Evolutionary conservation across 73 alveolate species (phyloP).

Genomic region (Tetrahymena elliotti): DNA sequence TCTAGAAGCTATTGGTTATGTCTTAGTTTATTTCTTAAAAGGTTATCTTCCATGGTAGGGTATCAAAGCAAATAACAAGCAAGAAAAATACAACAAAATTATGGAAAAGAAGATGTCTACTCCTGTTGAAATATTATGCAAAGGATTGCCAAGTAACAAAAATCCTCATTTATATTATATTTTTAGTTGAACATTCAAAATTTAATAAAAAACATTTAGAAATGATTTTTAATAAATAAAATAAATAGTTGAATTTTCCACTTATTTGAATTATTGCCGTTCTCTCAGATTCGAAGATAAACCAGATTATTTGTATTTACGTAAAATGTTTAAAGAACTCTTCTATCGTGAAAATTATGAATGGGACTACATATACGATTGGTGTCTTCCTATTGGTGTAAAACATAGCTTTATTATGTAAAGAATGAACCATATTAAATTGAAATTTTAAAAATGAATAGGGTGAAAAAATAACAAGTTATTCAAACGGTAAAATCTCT

Average conservation of each 20-base stretch:
- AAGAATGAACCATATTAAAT: not conserved
- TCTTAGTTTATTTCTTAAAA: slow-evolving; percentile 45
- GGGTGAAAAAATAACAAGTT: slow-evolving; percentile 21
- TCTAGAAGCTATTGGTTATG: slow-evolving; percentile 64
- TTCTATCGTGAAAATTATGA: slow-evolving; percentile 49
- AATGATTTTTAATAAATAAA: too few species aligned
- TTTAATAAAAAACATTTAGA: too few species aligned
- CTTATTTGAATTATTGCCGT: slow-evolving; percentile 50
- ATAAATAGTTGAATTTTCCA: slow-evolving; percentile 62
- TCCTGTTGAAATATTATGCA: slow-evolving; percentile 56
- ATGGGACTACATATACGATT: slow-evolving; percentile 57
- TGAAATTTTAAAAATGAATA: not conserved
- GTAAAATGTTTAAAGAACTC: slow-evolving; percentile 56
- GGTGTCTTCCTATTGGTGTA: slow-evolving; percentile 47
- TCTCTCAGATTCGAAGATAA: slow-evolving; percentile 65
- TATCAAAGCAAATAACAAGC: slow-evolving; percentile 50
- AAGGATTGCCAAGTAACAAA: slow-evolving; percentile 53
- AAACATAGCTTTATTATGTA: not conserved
- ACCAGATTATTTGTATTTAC: slow-evolving; percentile 61
- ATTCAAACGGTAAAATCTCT: slow-evolving; percentile 25
- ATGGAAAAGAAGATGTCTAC: slow-evolving; percentile 58
- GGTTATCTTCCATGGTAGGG: slow-evolving; percentile 66
- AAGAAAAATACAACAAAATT: slow-evolving; percentile 51
- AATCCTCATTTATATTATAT: not conserved
- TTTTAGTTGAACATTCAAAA: not conserved